Percentiles rank a stretch among this genome's conserved stretches.
Conservation (phyloP, 257 asterid genomes). For the Lithospermum erythrorhizon region DNA sequence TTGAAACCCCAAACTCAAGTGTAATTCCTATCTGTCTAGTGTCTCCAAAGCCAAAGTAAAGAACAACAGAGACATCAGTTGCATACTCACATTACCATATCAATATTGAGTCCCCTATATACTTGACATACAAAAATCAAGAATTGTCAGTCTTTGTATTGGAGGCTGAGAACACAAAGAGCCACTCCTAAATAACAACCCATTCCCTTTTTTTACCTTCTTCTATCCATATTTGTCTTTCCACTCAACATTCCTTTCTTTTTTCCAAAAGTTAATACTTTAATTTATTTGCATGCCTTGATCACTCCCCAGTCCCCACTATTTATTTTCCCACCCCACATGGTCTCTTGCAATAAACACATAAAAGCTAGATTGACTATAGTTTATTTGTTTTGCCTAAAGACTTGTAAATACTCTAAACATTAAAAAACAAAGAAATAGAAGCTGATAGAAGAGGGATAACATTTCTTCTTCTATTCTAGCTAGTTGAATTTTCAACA, state of each 20-base stretch:
- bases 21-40: too few relatives aligned
- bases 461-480: too few relatives aligned
- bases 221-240: conserved; percentile 7
- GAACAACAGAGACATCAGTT: conserved; percentile 24
- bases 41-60: conserved; percentile 49
- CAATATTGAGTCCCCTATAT: too few relatives aligned
- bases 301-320: conserved; percentile 26
- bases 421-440: conserved; percentile 21
- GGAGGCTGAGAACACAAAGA: conserved; percentile 61
- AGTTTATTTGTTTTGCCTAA: conserved; percentile 27
- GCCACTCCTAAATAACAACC: too few relatives aligned
- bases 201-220: too few relatives aligned
- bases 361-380: conserved; percentile 10
- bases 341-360: conserved; percentile 34
- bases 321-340: conserved; percentile 61
- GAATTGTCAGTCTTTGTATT: conserved; percentile 64
- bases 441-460: conserved; percentile 17
- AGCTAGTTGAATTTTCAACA: conserved; percentile 1
- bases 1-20: too few relatives aligned
- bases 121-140: conserved; percentile 24
- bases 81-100: background rate
- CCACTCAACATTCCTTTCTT: conserved; percentile 21
- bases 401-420: conserved; percentile 47
- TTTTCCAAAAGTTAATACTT: conserved; percentile 2
- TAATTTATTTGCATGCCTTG: conserved; percentile 26